A percentile compares a stretch with the other conserved stretches of the same genome.
Evolutionary conservation across 257 asterid species (phyloP).

Genomic region (Penstemon eatonii): DNA sequence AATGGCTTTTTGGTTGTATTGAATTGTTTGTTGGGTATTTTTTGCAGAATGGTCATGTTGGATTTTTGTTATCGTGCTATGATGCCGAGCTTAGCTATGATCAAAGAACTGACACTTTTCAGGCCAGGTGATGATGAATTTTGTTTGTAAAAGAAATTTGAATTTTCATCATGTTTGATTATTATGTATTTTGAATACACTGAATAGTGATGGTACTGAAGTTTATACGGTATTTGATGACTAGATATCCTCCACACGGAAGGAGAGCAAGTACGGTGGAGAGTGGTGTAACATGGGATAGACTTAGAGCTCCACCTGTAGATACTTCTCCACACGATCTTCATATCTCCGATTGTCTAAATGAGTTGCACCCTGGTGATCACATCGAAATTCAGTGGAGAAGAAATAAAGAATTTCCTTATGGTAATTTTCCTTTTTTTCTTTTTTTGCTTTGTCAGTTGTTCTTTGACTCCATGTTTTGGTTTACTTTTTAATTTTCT

Average conservation of each 20-base stretch:
- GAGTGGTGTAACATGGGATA: slow-evolving; percentile 78
- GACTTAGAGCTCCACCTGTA: slow-evolving; percentile 70
- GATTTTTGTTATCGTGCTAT: slow-evolving; percentile 71
- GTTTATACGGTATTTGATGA: slow-evolving; percentile 3
- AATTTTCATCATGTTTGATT: not conserved
- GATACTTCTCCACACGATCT: slow-evolving; percentile 66
- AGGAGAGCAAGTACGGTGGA: slow-evolving; percentile 63
- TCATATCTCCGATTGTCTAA: slow-evolving; percentile 65
- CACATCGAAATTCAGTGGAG: slow-evolving; percentile 94
- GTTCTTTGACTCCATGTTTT: slow-evolving; percentile 10
- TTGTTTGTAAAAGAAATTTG: slow-evolving; percentile 10
- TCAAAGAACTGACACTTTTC: slow-evolving; percentile 51
- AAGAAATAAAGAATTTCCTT: slow-evolving; percentile 81
- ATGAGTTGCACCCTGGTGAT: slow-evolving; percentile 75
- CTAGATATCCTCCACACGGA: slow-evolving; percentile 88
- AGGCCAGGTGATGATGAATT: slow-evolving; percentile 52
- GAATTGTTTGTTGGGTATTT: slow-evolving; percentile 14
- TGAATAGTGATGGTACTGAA: slow-evolving; percentile 19
- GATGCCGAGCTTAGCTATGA: slow-evolving; percentile 73
- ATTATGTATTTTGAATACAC: not conserved
- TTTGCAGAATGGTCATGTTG: slow-evolving; percentile 72
- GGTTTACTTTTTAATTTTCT: slow-evolving; percentile 17
- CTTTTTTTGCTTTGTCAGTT: not conserved
- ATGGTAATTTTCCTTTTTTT: slow-evolving; percentile 52
- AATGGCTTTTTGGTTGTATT: slow-evolving; percentile 17